Percentiles rank a stretch among this genome's conserved stretches.
Evolutionary conservation across 768 basidiomycete species (phyloP).

Genomic region (Termitomyces sp.): DNA sequence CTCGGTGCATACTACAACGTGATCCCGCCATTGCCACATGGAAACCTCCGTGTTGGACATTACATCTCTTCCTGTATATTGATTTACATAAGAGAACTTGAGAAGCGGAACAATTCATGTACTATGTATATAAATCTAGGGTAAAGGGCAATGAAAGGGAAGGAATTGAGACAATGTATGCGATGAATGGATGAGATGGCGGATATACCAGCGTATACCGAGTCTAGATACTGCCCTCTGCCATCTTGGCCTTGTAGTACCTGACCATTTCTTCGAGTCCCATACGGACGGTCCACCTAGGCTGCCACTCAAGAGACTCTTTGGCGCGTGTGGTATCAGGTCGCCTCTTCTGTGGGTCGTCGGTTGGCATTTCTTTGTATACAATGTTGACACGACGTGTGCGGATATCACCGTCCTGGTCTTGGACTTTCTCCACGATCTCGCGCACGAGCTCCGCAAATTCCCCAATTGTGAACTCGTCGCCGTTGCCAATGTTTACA

Average conservation of each 20-base stretch:
- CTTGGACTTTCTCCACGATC: constrained; percentile 89
- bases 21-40: too few species aligned
- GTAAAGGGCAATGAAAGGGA: neutral
- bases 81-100: neutral
- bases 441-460: constrained; percentile 92
- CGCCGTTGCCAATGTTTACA: constrained; percentile 92
- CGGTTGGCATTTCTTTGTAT: constrained; percentile 78
- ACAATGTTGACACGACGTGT: constrained; percentile 57
- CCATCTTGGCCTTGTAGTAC: constrained; percentile 89
- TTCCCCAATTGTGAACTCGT: constrained; percentile 94
- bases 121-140: neutral
- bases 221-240: constrained; percentile 70
- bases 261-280: constrained; percentile 93
- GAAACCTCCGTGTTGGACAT: neutral
- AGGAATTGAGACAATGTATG: neutral
- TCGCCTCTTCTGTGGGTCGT: constrained; percentile 92
- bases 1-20: too few species aligned
- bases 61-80: neutral
- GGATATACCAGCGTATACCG: neutral
- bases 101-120: neutral
- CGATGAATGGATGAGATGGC: neutral
- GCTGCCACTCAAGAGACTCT: constrained; percentile 81
- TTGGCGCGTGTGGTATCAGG: constrained; percentile 93
- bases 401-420: constrained; percentile 61
- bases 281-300: constrained; percentile 88